Base-by-base conservation (phyloP, 345 rosid genomes). In the Gossypium stocksii region DNA sequence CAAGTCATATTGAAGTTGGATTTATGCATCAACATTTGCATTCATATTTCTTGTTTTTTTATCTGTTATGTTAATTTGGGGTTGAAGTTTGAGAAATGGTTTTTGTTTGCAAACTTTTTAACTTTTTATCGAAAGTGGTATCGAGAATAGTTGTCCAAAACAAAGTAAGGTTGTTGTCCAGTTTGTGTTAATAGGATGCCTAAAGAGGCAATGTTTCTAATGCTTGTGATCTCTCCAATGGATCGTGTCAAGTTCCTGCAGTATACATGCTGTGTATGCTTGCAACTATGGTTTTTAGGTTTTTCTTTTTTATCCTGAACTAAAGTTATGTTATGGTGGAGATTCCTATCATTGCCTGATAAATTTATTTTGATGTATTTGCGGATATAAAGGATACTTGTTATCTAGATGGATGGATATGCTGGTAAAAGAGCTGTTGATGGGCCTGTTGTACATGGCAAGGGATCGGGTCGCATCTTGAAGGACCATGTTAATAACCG, bases 321-420 rank as follows among this genome's bases (percentile, higher is more conserved):
- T 34, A 17, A 70, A 53, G 25, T 34, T 34, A 29, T 61, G 58
- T 19, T 66, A 41, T 72, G 56, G 59, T 74, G 77, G 62, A 63
- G 52, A 51, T 17, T 52, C 63, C n/a, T 46, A 14, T 58, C 49
- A 58, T 46, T 58, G 41, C n/a, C 7, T 64, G 53, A 44, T 45
- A 45, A 29, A 45, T 44, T 44, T 64, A 63, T 64, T 22, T 46
- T 51, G 20, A 68, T 75, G 7, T 73, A 51, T 38, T 78, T 76
- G 56, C 87, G 89, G 96, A 77, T 74, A 67, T 79, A 49, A 65
- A 51, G 54, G 60, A 34, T 69, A 34, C 54, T 16, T 71, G 62
- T 72, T 68, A 57, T 68, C 48, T 77, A 79, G 73, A 95, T 95
- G 99, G 98, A 90, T 82, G 87, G 85, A 57, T 86, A 83, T 82